Evolutionary conservation across 1,139 yeast genomes (phyloP), one percentile per base, ranked within the genome.

Genomic region (Candida neerlandica): DNA sequence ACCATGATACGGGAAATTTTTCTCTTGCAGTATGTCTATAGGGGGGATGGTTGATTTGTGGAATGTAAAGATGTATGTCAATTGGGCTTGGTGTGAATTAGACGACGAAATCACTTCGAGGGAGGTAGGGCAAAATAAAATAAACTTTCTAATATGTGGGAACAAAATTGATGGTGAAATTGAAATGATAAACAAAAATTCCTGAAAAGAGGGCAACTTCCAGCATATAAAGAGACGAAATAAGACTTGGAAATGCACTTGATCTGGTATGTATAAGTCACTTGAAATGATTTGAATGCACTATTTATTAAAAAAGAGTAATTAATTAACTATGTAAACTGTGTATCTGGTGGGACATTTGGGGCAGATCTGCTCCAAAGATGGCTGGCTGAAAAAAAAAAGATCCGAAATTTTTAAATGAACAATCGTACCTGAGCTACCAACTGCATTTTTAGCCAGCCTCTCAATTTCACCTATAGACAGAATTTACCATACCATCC

Each of bases 311-410:
- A 35, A 35, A 35, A 16, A 35, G 18, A 33, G 4, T 1, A 30
- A 30, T 30, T 5, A 12, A 30, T n/a, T n/a, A n/a, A 4, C 14
- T 30, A 11, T 30, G 15, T 30, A 14, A n/a, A 4, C 14, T 30
- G 15, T 30, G 15, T 30, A 14, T 12, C 34, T 12, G 34, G 34
- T n/a, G 34, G 34, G 15, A 11, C 15, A 30, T 14, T n/a, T 6
- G 15, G 4, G 34, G 34, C 1, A 37, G 35, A 23, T 23, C 23
- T 4, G 5, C 6, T 4, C 6, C 27, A 39, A 46, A 47, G 37
- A 47, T 47, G 50, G 50, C 50, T 47, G 50, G 50, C 44, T 47
- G 43, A 18, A 29, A 40, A 32, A 41, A 30, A 34, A 14, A 45
- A 35, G 12, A 15, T 16, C n/a, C 37, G 37, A 14, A 29, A 46